Conservation (phyloP, 805 yeast genomes). For the Candida manassasensis region DNA sequence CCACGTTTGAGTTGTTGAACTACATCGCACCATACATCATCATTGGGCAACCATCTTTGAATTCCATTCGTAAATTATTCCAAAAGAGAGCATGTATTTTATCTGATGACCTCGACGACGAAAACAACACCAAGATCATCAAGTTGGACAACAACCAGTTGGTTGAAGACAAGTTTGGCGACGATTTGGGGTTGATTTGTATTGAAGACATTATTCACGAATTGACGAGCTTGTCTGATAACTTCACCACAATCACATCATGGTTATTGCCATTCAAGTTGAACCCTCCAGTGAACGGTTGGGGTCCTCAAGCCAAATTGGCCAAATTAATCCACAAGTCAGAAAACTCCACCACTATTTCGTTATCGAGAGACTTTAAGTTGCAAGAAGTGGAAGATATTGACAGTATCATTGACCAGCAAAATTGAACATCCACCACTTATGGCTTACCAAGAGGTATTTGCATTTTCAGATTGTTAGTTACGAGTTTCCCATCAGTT, state of each 20-base stretch:
- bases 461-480: too few relatives aligned
- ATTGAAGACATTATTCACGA: slow-evolving; percentile 78
- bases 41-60: slow-evolving; percentile 69
- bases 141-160: slow-evolving; percentile 69
- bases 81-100: slow-evolving; percentile 70
- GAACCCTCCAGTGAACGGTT: slow-evolving; percentile 67
- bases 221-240: slow-evolving; percentile 56
- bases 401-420: slow-evolving; percentile 61
- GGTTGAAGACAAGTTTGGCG: slow-evolving; percentile 66
- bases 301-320: slow-evolving; percentile 68
- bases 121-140: slow-evolving; percentile 27
- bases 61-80: slow-evolving; percentile 64
- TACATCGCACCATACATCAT: slow-evolving; percentile 70
- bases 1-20: slow-evolving; percentile 60
- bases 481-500: too few relatives aligned
- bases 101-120: slow-evolving; percentile 27
- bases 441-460: too few relatives aligned
- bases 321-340: slow-evolving; percentile 56
- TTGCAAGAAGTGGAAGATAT: slow-evolving; percentile 64
- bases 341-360: slow-evolving; percentile 44
- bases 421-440: slow-evolving; percentile 38
- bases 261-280: slow-evolving; percentile 70
- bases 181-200: slow-evolving; percentile 61
- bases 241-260: slow-evolving; percentile 53
- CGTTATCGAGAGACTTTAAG: slow-evolving; percentile 62